These are phyloP conservation scores for Crataegus laevigata DNA, from an alignment of 306 rosid genomes.

Conservation along the genomic window DNA sequence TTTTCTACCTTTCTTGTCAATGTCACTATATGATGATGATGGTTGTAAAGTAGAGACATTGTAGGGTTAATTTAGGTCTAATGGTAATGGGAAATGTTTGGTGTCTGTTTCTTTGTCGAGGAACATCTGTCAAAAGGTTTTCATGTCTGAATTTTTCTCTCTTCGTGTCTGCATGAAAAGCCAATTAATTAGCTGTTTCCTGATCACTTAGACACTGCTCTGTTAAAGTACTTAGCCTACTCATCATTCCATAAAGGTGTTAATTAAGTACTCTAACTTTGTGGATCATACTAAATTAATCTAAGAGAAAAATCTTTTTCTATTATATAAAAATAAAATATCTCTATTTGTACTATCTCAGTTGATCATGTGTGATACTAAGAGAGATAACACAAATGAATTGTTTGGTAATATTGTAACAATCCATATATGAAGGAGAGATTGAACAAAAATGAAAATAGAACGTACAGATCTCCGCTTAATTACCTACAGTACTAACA, in stretches of 20 bases:
- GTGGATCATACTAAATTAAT: not conserved
- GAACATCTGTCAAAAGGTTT: constrained; percentile 28
- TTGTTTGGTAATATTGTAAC: too few relatives aligned
- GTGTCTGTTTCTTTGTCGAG: constrained; percentile 26
- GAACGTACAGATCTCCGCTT: not conserved
- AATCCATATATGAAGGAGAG: not conserved
- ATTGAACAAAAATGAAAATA: too few relatives aligned
- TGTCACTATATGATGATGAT: constrained; percentile 4
- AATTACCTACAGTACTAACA: not conserved
- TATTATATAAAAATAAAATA: too few relatives aligned
- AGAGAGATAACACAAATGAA: too few relatives aligned
- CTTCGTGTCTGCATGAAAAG: constrained; percentile 23
- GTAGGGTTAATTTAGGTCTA: constrained; percentile 21
- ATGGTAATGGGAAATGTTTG: constrained; percentile 19
- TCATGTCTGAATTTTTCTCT: constrained; percentile 19
- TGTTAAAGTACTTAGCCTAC: not conserved
- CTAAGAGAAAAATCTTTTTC: not conserved
- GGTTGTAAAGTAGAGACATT: constrained; percentile 19
- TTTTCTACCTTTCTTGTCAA: constrained; percentile 23
- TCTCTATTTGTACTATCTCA: not conserved
- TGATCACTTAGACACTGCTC: constrained; percentile 9
- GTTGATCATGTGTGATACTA: not conserved
- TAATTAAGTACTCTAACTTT: not conserved
- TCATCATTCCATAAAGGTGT: not conserved
- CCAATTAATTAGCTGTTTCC: constrained; percentile 15